These are phyloP conservation scores for Dryadomyces sulphureus DNA, from an alignment of 2,329 filamentous ascomycete genomes.

Conservation along the genomic window DNA sequence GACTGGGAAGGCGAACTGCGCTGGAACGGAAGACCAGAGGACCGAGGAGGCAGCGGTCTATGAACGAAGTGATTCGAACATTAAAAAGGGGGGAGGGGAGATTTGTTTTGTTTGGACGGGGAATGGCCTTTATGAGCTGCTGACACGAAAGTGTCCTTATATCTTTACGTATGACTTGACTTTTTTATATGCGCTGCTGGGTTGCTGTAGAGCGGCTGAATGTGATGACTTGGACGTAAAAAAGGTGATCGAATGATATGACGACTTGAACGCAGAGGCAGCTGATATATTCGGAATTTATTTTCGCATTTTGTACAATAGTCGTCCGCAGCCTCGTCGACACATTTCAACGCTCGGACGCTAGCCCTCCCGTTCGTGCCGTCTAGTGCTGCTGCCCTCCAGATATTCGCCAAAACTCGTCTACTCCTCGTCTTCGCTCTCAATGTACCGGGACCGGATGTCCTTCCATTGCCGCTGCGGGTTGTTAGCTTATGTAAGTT, in stretches of 20 bases:
- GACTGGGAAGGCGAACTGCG: not conserved
- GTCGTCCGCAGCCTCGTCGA: no score
- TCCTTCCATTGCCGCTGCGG: slow-evolving; percentile 97
- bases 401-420: slow-evolving; percentile 26
- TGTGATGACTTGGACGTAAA: no score
- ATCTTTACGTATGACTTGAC: not conserved
- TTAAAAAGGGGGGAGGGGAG: not conserved
- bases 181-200: no score
- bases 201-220: no score
- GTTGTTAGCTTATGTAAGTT: no score
- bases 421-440: slow-evolving; percentile 53
- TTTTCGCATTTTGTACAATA: no score
- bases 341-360: no score
- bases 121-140: not conserved
- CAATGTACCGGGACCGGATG: slow-evolving; percentile 79
- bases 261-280: no score
- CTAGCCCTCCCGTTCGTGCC: no score
- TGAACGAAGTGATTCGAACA: not conserved
- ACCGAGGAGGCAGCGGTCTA: not conserved
- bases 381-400: no score
- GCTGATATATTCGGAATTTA: no score
- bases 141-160: not conserved
- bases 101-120: not conserved
- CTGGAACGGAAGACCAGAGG: not conserved
- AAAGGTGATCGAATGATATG: no score